Base-by-base conservation (phyloP, 106 monocot species). In the Allium fistulosum region DNA sequence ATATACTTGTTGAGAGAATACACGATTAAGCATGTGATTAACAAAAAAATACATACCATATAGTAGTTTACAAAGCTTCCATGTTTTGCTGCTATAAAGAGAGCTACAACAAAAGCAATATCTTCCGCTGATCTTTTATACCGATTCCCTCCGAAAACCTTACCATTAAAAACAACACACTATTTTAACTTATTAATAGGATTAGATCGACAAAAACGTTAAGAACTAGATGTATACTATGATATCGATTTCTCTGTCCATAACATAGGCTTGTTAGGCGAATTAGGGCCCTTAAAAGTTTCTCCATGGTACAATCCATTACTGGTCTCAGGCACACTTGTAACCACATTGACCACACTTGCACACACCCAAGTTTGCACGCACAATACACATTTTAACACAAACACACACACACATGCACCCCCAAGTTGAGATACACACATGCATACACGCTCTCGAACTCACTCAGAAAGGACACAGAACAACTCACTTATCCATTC, bases 241-340 rank as follows among this genome's bases (percentile, higher is more conserved):
- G 80, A 65, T 2, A 90, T 90, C 99, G 92, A 99, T 51, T 99
- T 99, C 69, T 99, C 92, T 9, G 87, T 93, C 99, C 99, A 99
- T 7, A 99, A 13, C 26, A 84, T 10, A 62, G 92, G 99, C 70
- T 99, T 99, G 9, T 71, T 80, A 18, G 90, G 93, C 49, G 93
- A 93, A 70, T 99, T 99, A 26, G 99, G 99, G 17, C 87, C 88
- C 17, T 12, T 14, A 72, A 88, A 92, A 17, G 85, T 95, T 77
- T 91, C 80, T 47, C 84, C 91, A 52, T 88, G 92, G 18, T 57
- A 79, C 80, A 87, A 53, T 13, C 90, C 89, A 69, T 99, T 99
- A 64, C 99, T 92, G 9, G 89, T 72, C 69, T 92, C 85, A 11
- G 87, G 92, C 97, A 22, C 22, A 22, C 22, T 22, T 22, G 22